phyloP scores from a whole-genome alignment of 805 yeast species.

The Kodamaea kakaduensis region DNA sequence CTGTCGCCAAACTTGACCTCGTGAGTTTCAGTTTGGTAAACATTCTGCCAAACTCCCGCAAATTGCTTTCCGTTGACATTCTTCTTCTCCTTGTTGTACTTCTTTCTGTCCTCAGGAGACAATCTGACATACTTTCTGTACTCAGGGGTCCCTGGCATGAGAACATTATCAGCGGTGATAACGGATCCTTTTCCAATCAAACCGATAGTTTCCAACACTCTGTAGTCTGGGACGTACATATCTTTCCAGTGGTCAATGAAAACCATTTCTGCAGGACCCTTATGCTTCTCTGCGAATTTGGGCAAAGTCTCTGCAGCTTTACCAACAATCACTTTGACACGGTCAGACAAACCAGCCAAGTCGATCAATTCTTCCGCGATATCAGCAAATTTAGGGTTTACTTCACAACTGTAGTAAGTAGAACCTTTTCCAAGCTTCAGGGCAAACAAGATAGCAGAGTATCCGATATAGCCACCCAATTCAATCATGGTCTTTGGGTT shows the following conservation, averaged over 20 bases:
- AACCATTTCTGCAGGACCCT: slow-evolving; percentile 28
- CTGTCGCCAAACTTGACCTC: slow-evolving; percentile 14
- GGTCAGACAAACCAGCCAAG: slow-evolving; percentile 30
- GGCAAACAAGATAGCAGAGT: slow-evolving; percentile 35
- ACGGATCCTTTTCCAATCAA: slow-evolving; percentile 37
- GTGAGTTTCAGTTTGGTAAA: slow-evolving; percentile 32
- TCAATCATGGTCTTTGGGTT: slow-evolving; percentile 29
- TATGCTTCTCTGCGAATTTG: slow-evolving; percentile 18
- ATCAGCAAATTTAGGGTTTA: slow-evolving; percentile 26
- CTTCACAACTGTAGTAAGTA: slow-evolving; percentile 33
- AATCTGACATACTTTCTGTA: slow-evolving; percentile 35
- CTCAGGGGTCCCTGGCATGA: slow-evolving; percentile 36
- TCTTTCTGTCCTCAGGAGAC: slow-evolving; percentile 34
- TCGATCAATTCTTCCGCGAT: slow-evolving; percentile 27
- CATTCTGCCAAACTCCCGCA: slow-evolving; percentile 39
- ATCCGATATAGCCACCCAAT: slow-evolving; percentile 34
- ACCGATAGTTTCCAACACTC: slow-evolving; percentile 38
- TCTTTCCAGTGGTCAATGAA: slow-evolving; percentile 41
- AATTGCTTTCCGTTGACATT: slow-evolving; percentile 27
- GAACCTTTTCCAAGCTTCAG: slow-evolving; percentile 22
- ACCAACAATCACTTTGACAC: slow-evolving; percentile 32
- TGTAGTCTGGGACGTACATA: slow-evolving; percentile 37
- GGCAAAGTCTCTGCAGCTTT: slow-evolving; percentile 27
- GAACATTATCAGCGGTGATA: slow-evolving; percentile 37
- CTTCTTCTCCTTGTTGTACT: slow-evolving; percentile 20